phyloP scores from a whole-genome alignment of 1,284 basidiomycete genomes.

The Ceratobasidium sp. region DNA sequence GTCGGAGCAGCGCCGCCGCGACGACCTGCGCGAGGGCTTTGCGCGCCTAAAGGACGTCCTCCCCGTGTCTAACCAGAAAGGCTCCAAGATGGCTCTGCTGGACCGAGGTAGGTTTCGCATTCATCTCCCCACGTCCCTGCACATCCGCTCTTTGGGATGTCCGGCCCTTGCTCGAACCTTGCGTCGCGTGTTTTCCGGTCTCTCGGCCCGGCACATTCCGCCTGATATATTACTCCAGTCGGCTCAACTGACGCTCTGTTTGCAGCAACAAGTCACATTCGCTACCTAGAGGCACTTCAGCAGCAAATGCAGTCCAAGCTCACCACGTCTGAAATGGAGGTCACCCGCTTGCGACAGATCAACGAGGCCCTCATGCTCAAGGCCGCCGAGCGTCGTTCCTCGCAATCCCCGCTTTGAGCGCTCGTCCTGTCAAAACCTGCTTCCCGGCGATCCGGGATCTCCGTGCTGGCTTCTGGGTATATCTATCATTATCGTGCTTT shows the following conservation, averaged over 20 bases:
- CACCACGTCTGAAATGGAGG: slow-evolving; percentile 78
- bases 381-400: slow-evolving; percentile 69
- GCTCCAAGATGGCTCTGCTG: slow-evolving; percentile 87
- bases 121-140: slow-evolving; percentile 23
- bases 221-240: neutral
- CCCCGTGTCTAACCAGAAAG: slow-evolving; percentile 86
- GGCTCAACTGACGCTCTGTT: slow-evolving; percentile 31
- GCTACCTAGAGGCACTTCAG: slow-evolving; percentile 79
- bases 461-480: neutral
- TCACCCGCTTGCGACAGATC: slow-evolving; percentile 76
- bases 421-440: slow-evolving; percentile 24
- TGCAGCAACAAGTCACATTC: slow-evolving; percentile 78
- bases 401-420: slow-evolving; percentile 31
- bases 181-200: slow-evolving; percentile 23
- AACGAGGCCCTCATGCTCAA: slow-evolving; percentile 87
- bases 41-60: slow-evolving; percentile 84
- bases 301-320: slow-evolving; percentile 76
- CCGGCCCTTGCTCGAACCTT: slow-evolving; percentile 18
- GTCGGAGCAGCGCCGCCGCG: slow-evolving; percentile 85
- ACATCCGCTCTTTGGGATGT: slow-evolving; percentile 12
- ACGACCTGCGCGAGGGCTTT: slow-evolving; percentile 89
- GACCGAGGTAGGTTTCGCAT: slow-evolving; percentile 74
- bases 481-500: slow-evolving; percentile 40
- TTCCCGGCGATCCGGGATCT: neutral
- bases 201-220: slow-evolving; percentile 35